These are phyloP conservation scores for Clonostachys solani DNA, from an alignment of 2,329 filamentous ascomycete species.

Conservation along the genomic window DNA sequence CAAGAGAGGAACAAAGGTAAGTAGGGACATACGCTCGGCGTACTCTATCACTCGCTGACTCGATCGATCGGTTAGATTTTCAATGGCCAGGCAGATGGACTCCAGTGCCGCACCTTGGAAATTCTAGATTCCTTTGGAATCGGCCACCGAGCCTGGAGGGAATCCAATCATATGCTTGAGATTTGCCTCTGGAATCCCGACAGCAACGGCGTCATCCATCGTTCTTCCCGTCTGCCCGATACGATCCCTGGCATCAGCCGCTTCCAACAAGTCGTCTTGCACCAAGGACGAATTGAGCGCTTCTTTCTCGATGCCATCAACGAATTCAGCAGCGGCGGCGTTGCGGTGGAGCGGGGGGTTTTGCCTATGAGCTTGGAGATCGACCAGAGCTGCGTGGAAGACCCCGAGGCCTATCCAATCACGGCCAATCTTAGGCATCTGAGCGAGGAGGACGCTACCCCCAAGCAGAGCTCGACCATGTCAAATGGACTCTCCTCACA, in stretches of 20 bases:
- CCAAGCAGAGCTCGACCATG: constrained; percentile 21
- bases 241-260: constrained; percentile 56
- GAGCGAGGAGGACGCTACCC: constrained; percentile 52
- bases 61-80: constrained; percentile 14
- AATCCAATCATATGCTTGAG: constrained; percentile 63
- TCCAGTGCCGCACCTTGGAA: constrained; percentile 85
- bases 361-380: constrained; percentile 52
- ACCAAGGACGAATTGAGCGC: constrained; percentile 67
- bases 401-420: constrained; percentile 53
- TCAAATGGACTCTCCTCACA: constrained; percentile 29
- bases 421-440: constrained; percentile 54
- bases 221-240: constrained; percentile 58
- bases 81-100: constrained; percentile 85
- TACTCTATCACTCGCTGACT: no score
- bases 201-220: constrained; percentile 47
- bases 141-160: constrained; percentile 56
- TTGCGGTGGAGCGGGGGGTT: constrained; percentile 55
- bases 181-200: constrained; percentile 60
- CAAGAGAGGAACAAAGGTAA: constrained; percentile 49
- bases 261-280: constrained; percentile 59
- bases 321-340: constrained; percentile 12
- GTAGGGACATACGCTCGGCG: no score
- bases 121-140: constrained; percentile 65
- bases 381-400: constrained; percentile 42
- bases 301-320: constrained; percentile 59